Conservation (phyloP, 345 rosid species). For the Acer yangbiense region DNA sequence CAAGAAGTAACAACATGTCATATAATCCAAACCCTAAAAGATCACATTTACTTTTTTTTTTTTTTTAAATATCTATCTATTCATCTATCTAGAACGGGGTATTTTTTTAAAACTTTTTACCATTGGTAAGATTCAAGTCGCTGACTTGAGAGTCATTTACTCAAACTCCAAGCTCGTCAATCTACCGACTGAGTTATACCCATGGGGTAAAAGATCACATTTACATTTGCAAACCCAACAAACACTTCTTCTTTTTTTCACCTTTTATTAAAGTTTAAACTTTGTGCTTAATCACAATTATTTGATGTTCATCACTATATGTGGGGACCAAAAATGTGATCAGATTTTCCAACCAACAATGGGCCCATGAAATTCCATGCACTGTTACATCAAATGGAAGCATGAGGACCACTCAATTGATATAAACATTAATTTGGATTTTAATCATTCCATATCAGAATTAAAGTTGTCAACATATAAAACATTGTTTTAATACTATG, state of each 20-base stretch:
- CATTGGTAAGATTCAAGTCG: too few species aligned
- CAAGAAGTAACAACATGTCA: too few species aligned
- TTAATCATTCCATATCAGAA: not conserved
- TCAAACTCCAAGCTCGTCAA: too few species aligned
- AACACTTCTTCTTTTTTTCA: not conserved
- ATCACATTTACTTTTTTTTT: too few species aligned
- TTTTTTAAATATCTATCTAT: too few species aligned
- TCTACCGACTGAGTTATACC: too few species aligned
- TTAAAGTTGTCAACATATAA: not conserved
- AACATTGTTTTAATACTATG: not conserved
- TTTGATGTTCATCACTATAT: not conserved
- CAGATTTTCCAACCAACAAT: constrained; percentile 3
- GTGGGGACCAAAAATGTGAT: not conserved
- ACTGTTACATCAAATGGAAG: not conserved
- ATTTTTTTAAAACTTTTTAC: too few species aligned
- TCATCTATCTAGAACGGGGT: too few species aligned
- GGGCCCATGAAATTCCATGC: not conserved
- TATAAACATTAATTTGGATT: not conserved
- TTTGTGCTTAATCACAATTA: not conserved
- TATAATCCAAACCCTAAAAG: too few species aligned
- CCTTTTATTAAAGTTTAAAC: not conserved
- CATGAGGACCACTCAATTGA: not conserved
- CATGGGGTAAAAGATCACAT: too few species aligned
- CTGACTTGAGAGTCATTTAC: too few species aligned
- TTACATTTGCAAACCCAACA: not conserved